Base-by-base conservation (phyloP, 768 basidiomycete species). In the Dacryopinax primogenitus region DNA sequence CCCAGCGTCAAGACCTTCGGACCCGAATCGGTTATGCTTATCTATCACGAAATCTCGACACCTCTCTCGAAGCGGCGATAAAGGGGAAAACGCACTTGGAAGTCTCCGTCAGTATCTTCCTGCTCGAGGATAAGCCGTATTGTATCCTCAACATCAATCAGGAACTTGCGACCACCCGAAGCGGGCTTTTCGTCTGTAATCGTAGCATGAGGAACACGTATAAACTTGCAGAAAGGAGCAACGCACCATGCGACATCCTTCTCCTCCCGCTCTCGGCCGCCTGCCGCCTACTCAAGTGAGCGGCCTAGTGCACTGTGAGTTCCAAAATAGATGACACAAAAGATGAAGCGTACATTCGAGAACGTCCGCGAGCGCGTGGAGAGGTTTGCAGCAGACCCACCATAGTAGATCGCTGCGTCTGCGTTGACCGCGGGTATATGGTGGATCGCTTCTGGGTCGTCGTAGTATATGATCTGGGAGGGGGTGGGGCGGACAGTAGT, bases 91-190 rank as follows among this genome's bases (percentile, higher is more conserved):
- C 76, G 63, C 61, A 78, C 78, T 75, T 95, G 92, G 73, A 95
- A 92, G 74, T 97, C 92, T 33, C 88, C 89, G 68, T 98, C 92
- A 15, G 95, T 97, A 73, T 99, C 95, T 74, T 99, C 95, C 74
- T 97, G 95, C 76, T 96, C 92, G 32, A 99, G 85, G 11, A 98
- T 86, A 65, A 96, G 85, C 35, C 94, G 86, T 71, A 99, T 92
- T 33, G 95, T 99, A 76, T 97, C 95, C 71, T 98, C 95, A 16
- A 98, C 95, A 72, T 97, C 95, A 66, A 98, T 92, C 62, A 98
- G 81, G 78, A 95, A 98, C 39, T 93, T 86, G 44, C 94, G 80
- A 0, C 82, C 86, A 0, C 86, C 80, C 6, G 71, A 71, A 16
- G 84, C 81, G 63, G 85, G 84, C 76, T 91, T 89, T 77, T 95